Evolutionary conservation across 306 rosid species (phyloP).

Genomic region (Heteromeles arbutifolia): DNA sequence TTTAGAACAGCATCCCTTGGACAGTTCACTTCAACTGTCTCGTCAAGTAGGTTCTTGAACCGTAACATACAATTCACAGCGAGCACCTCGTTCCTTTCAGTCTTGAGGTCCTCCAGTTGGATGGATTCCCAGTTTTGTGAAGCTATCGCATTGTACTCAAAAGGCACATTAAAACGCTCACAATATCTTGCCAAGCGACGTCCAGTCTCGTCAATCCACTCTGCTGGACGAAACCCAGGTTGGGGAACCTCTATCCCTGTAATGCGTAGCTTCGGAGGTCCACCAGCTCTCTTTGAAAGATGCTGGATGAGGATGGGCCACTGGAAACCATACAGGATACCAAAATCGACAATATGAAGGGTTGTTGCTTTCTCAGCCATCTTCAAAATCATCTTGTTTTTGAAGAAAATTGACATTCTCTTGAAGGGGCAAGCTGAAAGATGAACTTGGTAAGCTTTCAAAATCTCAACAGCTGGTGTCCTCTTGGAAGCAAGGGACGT

Average conservation of each 20-base stretch:
- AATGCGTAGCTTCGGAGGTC: slow-evolving; percentile 35
- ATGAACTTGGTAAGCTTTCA: slow-evolving; percentile 26
- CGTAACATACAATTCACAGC: slow-evolving; percentile 48
- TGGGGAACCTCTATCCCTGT: slow-evolving; percentile 83
- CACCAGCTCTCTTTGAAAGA: slow-evolving; percentile 19
- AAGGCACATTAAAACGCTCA: slow-evolving; percentile 60
- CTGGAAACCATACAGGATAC: slow-evolving; percentile 24
- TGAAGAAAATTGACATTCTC: slow-evolving; percentile 19
- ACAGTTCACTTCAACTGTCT: slow-evolving; percentile 53
- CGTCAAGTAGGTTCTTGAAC: slow-evolving; percentile 58
- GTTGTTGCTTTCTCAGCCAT: slow-evolving; percentile 23
- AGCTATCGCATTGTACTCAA: slow-evolving; percentile 55
- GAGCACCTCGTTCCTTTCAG: slow-evolving; percentile 31
- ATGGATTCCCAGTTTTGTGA: slow-evolving; percentile 69
- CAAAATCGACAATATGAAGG: slow-evolving; percentile 35
- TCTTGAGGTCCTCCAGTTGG: slow-evolving; percentile 45
- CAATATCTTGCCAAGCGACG: slow-evolving; percentile 64
- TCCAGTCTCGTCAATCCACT: slow-evolving; percentile 69
- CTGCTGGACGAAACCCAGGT: slow-evolving; percentile 73
- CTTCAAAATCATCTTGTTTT: slow-evolving; percentile 25
- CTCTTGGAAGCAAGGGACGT: slow-evolving; percentile 9
- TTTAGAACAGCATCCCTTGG: slow-evolving; percentile 57
- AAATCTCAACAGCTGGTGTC: slow-evolving; percentile 8
- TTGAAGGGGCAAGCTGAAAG: slow-evolving; percentile 27
- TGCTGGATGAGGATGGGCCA: slow-evolving; percentile 30